Evolutionary conservation across 257 asterid species (phyloP).

Genomic region (Datura wrightii): DNA sequence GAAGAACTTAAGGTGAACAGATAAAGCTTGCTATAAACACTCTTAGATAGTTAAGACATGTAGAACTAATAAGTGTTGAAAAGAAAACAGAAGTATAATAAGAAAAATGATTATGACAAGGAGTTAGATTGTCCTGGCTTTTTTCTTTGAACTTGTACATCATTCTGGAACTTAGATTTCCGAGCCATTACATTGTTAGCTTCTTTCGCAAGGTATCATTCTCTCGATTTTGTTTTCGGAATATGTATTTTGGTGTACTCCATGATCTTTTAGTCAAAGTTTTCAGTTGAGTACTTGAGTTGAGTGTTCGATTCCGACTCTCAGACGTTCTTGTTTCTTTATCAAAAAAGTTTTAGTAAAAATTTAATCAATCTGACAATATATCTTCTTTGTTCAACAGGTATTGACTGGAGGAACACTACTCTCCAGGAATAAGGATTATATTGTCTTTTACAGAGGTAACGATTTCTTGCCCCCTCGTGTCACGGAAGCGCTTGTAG

Average conservation of each 20-base stretch:
- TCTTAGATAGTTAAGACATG: not conserved
- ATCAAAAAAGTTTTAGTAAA: not conserved
- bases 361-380: not conserved
- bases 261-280: not conserved
- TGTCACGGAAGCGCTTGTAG: constrained; percentile 60
- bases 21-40: not conserved
- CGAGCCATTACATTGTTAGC: constrained; percentile 2
- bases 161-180: not conserved
- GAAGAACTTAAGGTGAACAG: constrained; percentile 86
- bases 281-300: constrained; percentile 22
- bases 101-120: not conserved
- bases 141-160: constrained; percentile 20
- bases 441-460: constrained; percentile 87
- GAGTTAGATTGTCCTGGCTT: not conserved
- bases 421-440: constrained; percentile 90
- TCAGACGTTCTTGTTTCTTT: not conserved
- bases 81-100: not conserved
- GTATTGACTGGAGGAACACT: constrained; percentile 91
- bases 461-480: constrained; percentile 80
- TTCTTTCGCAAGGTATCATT: not conserved
- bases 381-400: constrained; percentile 48
- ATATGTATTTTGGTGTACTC: constrained; percentile 4
- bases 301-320: not conserved
- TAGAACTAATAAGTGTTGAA: not conserved
- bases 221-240: not conserved